Conservation (phyloP, 306 rosid species). For the Corylus avellana region DNA sequence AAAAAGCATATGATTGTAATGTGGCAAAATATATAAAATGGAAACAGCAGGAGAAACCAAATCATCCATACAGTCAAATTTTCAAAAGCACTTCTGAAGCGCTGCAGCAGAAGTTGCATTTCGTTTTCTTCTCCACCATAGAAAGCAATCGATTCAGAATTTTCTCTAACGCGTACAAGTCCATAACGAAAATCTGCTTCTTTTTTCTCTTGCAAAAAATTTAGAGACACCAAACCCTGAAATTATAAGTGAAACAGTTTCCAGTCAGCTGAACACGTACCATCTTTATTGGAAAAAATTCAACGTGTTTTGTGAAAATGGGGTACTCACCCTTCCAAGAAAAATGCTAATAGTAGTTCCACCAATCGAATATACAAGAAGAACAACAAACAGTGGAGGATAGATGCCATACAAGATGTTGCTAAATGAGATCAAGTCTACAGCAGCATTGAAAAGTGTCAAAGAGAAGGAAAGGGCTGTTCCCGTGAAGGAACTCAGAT, state of each 20-base stretch:
- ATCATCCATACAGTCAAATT: slow-evolving; percentile 65
- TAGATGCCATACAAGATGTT: slow-evolving; percentile 89
- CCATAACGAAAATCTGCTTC: slow-evolving; percentile 99
- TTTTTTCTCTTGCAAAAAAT: slow-evolving; percentile 97
- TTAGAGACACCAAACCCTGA: slow-evolving; percentile 82
- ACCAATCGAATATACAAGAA: slow-evolving; percentile 81
- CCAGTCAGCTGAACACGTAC: slow-evolving; percentile 14
- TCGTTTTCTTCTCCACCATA: slow-evolving; percentile 91
- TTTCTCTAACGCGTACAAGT: slow-evolving; percentile 92
- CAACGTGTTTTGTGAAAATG: neutral
- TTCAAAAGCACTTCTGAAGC: slow-evolving; percentile 89
- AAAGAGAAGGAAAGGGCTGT: slow-evolving; percentile 83
- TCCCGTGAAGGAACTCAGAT: slow-evolving; percentile 87
- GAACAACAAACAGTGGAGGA: slow-evolving; percentile 88
- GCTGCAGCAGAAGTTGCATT: slow-evolving; percentile 88
- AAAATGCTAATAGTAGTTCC: slow-evolving; percentile 88
- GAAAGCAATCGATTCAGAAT: slow-evolving; percentile 97
- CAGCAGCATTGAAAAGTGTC: slow-evolving; percentile 73
- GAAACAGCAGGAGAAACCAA: slow-evolving; percentile 25
- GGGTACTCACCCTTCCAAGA: slow-evolving; percentile 77
- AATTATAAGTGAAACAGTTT: slow-evolving; percentile 18
- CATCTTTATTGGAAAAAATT: slow-evolving; percentile 1
- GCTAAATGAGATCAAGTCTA: slow-evolving; percentile 91
- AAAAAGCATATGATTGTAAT: slow-evolving; percentile 2
- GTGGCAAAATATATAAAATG: neutral